A percentile compares a stretch with the other conserved stretches of the same genome.
phyloP scores from a whole-genome alignment of 306 rosid species.

The Inga laurina region DNA sequence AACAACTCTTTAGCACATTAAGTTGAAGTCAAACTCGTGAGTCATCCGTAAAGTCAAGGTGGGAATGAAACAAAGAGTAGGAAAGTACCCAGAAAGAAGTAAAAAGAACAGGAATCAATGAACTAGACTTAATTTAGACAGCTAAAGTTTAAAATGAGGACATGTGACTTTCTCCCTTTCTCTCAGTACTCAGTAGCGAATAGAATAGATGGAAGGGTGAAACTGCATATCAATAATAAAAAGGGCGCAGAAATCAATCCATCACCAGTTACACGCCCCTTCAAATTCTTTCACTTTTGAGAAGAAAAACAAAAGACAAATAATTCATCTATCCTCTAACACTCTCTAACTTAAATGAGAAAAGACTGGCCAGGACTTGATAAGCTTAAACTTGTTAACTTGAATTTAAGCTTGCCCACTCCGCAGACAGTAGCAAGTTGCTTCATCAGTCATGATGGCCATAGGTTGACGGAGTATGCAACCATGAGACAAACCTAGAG shows the following conservation, averaged over 20 bases:
- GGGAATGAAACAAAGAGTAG: not conserved
- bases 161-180: too few relatives aligned
- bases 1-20: not conserved
- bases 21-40: not conserved
- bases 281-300: not conserved
- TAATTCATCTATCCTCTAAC: not conserved
- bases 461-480: not conserved
- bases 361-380: not conserved
- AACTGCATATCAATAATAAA: too few relatives aligned
- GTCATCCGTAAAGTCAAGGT: not conserved
- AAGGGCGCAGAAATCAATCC: too few relatives aligned
- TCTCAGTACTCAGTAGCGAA: too few relatives aligned
- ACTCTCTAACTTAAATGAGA: not conserved
- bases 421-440: not conserved
- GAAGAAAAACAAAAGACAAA: not conserved
- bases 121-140: too few relatives aligned
- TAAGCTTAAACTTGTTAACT: not conserved
- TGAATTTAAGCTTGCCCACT: not conserved
- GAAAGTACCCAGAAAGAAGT: too few relatives aligned
- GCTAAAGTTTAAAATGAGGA: too few relatives aligned
- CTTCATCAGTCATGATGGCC: not conserved
- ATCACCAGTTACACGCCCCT: too few relatives aligned
- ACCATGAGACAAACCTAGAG: not conserved
- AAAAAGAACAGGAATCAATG: too few relatives aligned
- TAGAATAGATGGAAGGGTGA: too few relatives aligned